Evolutionary conservation across 2,329 filamentous ascomycete species (phyloP).

Genomic region (Aschersonia sp.): DNA sequence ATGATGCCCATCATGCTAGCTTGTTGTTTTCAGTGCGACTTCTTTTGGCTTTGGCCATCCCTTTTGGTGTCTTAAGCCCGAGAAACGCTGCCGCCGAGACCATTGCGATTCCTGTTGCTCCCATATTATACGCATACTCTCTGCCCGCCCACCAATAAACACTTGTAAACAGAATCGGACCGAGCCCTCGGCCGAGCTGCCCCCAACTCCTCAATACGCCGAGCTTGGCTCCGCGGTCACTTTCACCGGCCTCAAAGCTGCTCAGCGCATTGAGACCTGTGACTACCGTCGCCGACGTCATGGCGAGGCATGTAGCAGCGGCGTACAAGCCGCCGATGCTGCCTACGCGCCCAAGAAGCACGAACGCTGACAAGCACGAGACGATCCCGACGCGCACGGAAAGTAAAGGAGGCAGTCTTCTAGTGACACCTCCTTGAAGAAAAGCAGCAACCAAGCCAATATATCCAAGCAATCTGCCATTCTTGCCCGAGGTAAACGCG

Average conservation of each 20-base stretch:
- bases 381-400: slow-evolving; percentile 69
- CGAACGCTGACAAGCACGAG: slow-evolving; percentile 65
- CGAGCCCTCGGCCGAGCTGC: slow-evolving; percentile 75
- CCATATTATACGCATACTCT: slow-evolving; percentile 69
- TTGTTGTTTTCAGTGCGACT: neutral
- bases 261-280: slow-evolving; percentile 84
- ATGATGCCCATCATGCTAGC: neutral
- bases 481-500: slow-evolving; percentile 61
- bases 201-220: slow-evolving; percentile 71
- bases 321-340: slow-evolving; percentile 60
- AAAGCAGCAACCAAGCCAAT: slow-evolving; percentile 83
- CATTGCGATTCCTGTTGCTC: slow-evolving; percentile 63
- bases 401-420: slow-evolving; percentile 65
- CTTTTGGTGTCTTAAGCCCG: slow-evolving; percentile 49
- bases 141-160: slow-evolving; percentile 98
- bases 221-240: slow-evolving; percentile 73
- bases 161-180: slow-evolving; percentile 81
- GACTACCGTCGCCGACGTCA: slow-evolving; percentile 89
- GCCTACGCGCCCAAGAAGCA: slow-evolving; percentile 57
- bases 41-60: slow-evolving; percentile 4
- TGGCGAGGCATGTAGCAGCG: slow-evolving; percentile 69
- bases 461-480: slow-evolving; percentile 76
- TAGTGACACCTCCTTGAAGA: slow-evolving; percentile 85
- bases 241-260: slow-evolving; percentile 71
- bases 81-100: slow-evolving; percentile 60